A percentile compares a stretch with the other conserved stretches of the same genome.
Evolutionary conservation across 768 basidiomycete species (phyloP).

Genomic region (Leccinum disarticulatum): DNA sequence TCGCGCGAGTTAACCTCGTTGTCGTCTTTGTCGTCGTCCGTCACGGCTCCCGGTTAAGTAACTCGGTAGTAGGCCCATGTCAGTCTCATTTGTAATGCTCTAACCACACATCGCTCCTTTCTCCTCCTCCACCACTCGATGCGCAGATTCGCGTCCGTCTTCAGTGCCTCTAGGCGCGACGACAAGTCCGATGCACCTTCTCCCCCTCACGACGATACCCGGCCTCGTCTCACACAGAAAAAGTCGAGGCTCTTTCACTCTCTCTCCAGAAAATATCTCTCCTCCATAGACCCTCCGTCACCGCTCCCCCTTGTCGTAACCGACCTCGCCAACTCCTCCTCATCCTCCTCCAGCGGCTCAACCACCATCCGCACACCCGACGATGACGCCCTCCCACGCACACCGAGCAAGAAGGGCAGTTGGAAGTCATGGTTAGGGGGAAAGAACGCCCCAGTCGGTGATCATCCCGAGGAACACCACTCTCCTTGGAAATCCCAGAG

Average conservation of each 20-base stretch:
- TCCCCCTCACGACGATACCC: constrained; percentile 20
- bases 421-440: constrained; percentile 60
- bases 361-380: constrained; percentile 57
- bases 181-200: constrained; percentile 28
- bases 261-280: constrained; percentile 28
- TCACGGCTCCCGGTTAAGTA: constrained; percentile 17
- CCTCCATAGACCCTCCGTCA: constrained; percentile 16
- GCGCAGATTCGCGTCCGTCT: constrained; percentile 66
- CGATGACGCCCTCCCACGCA: constrained; percentile 45
- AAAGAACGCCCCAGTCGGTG: constrained; percentile 31
- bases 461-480: constrained; percentile 28
- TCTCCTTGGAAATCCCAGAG: constrained; percentile 32
- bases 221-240: constrained; percentile 21
- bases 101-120: constrained; percentile 24
- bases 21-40: constrained; percentile 8
- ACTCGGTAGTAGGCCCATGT: constrained; percentile 19
- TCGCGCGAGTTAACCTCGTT: constrained; percentile 6
- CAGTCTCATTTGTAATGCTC: constrained; percentile 39
- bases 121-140: constrained; percentile 38
- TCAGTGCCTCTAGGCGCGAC: constrained; percentile 43
- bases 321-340: constrained; percentile 50
- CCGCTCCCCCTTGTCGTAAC: constrained; percentile 24
- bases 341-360: constrained; percentile 61
- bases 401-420: constrained; percentile 42
- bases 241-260: constrained; percentile 25